Base-by-base conservation (phyloP, 306 rosid species). In the Acacia crassicarpa region DNA sequence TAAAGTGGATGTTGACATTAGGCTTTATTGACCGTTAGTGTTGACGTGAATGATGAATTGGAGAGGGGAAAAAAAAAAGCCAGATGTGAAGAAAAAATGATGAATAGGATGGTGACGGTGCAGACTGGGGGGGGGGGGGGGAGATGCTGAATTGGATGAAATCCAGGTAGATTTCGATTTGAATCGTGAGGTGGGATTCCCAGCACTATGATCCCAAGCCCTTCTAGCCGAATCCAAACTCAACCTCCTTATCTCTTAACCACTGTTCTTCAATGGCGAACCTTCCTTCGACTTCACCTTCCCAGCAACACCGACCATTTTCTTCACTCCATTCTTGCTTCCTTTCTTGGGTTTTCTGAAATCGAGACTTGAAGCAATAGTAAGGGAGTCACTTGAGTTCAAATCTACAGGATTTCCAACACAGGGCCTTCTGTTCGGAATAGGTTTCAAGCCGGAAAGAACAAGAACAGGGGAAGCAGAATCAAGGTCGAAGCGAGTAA, bases 141-240 rank as follows among this genome's bases (percentile, higher is more conserved):
- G n/a, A n/a, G n/a, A n/a, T n/a, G n/a, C n/a, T n/a, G n/a, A n/a
- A n/a, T n/a, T n/a, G n/a, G n/a, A n/a, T n/a, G n/a, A n/a, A n/a
- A n/a, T n/a, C n/a, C n/a, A n/a, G n/a, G n/a, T n/a, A n/a, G n/a
- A n/a, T n/a, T n/a, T n/a, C n/a, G n/a, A n/a, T n/a, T n/a, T n/a
- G n/a, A n/a, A n/a, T n/a, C n/a, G n/a, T n/a, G n/a, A n/a, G n/a
- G n/a, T n/a, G n/a, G n/a, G n/a, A n/a, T n/a, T 44, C 41, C 56
- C 61, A 27, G 79, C 33, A 7, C 74, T 71, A n/a, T 85, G 86
- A 66, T 86, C 90, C 97, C 94, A 92, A 40, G 72, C 88, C 48
- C 89, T 85, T 76, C 91, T 88, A 2, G 91, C 61, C 8, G 94
- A 92, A 85, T 91, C 97, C 85, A 92, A 84, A 74, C 97, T 92